A percentile compares a stretch with the other conserved stretches of the same genome.
phyloP scores from a whole-genome alignment of 2,329 filamentous ascomycete species.

The Fonsecaea monophora region DNA sequence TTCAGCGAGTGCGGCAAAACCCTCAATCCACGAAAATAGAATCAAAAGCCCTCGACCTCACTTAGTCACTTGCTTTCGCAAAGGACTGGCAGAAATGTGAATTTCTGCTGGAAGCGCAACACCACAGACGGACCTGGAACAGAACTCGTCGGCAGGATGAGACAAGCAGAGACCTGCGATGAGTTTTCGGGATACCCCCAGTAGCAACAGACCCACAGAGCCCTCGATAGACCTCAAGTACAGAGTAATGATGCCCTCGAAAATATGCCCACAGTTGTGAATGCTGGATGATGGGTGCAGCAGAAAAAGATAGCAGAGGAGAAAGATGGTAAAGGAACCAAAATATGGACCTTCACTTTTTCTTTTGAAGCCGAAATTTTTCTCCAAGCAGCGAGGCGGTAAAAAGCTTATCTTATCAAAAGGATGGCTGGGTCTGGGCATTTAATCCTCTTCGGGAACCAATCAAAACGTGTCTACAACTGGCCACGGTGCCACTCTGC shows the following conservation, averaged over 20 bases:
- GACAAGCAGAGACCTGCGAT: slow-evolving; percentile 36
- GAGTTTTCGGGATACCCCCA: slow-evolving; percentile 26
- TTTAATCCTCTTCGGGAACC: neutral
- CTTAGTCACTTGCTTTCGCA: slow-evolving; percentile 31
- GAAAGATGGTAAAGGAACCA: slow-evolving; percentile 13
- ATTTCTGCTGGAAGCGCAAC: slow-evolving; percentile 33
- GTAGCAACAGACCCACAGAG: slow-evolving; percentile 32
- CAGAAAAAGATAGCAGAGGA: slow-evolving; percentile 15
- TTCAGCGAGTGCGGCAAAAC: slow-evolving; percentile 30
- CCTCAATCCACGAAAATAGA: slow-evolving; percentile 37
- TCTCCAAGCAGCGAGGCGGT: slow-evolving; percentile 1
- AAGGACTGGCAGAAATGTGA: slow-evolving; percentile 32
- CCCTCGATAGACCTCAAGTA: slow-evolving; percentile 36
- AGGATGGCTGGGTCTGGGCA: slow-evolving; percentile 19
- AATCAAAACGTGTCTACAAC: neutral
- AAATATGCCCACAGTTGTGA: slow-evolving; percentile 33
- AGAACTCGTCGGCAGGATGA: slow-evolving; percentile 28
- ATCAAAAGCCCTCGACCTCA: slow-evolving; percentile 37
- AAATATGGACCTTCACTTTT: slow-evolving; percentile 14
- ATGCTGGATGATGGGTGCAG: slow-evolving; percentile 18
- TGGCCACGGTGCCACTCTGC: neutral
- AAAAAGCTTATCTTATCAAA: slow-evolving; percentile 27
- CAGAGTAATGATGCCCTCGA: slow-evolving; percentile 34
- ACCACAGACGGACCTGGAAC: slow-evolving; percentile 24
- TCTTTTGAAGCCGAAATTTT: slow-evolving; percentile 23